Evolutionary conservation across 352 stramenopile genomes (phyloP).

Genomic region (Halophytophthora batemanensis): DNA sequence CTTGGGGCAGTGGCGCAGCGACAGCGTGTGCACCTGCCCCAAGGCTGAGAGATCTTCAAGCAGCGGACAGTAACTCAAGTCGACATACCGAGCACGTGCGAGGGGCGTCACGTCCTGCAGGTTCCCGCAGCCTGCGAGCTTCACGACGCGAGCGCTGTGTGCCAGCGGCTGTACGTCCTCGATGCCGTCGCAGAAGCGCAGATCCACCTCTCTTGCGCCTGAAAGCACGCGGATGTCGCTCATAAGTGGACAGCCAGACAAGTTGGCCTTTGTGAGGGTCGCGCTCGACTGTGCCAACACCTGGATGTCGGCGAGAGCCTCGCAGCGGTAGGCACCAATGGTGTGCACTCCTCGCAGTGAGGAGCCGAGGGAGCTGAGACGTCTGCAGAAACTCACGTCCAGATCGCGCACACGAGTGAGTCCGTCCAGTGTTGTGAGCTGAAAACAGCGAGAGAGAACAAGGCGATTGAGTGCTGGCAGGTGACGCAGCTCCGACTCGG

Average conservation of each 20-base stretch:
- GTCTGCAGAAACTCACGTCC: conserved; percentile 71
- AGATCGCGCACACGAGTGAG: conserved; percentile 41
- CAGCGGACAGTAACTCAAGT: conserved; percentile 62
- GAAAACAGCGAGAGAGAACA: conserved; percentile 52
- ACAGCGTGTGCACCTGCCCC: conserved; percentile 48
- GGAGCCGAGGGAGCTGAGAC: conserved; percentile 31
- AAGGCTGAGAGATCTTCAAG: conserved; percentile 50
- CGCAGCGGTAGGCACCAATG: conserved; percentile 54
- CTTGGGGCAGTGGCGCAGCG: conserved; percentile 52
- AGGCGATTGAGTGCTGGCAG: conserved; percentile 40
- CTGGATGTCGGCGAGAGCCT: conserved; percentile 41
- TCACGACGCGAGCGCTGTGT: conserved; percentile 35
- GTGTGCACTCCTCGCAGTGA: conserved; percentile 28
- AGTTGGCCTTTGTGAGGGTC: conserved; percentile 32
- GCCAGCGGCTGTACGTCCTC: conserved; percentile 38
- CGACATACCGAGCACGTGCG: conserved; percentile 43
- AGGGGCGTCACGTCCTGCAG: conserved; percentile 49
- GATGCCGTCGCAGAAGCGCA: conserved; percentile 67
- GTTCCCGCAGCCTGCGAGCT: conserved; percentile 52
- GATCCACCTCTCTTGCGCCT: conserved; percentile 38
- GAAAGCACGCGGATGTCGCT: conserved; percentile 40
- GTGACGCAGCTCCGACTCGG: conserved; percentile 30
- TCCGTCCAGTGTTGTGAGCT: conserved; percentile 39
- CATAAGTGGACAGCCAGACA: conserved; percentile 55
- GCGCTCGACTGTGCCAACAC: conserved; percentile 18